Evolutionary conservation across 805 yeast species (phyloP), one percentile per base, ranked within the genome.

Genomic region (Zygosaccharomyces lentus): DNA sequence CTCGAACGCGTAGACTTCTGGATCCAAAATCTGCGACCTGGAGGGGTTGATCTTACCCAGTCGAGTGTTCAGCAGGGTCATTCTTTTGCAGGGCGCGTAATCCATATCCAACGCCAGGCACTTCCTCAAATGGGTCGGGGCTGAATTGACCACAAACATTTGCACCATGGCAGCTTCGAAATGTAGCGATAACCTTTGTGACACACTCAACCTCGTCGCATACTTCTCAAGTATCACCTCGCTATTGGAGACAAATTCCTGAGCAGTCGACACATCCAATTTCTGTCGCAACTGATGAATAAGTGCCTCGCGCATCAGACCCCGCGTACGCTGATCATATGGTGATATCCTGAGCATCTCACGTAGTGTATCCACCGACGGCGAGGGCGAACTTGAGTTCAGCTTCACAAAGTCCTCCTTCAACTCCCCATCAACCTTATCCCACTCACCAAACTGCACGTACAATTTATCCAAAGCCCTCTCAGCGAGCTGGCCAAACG

Each of bases 81-180:
- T 57, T 13, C 59, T 66, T 25, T 81, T 78, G 63, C 96, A 88
- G 2, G 65, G 67, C 23, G 67, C 67, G 52, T 74, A 76, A 51
- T 87, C 96, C 64, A 87, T 85, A 63, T 91, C 91, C 36, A 79
- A 74, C 45, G 84, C 80, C 40, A 91, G 68, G 61, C 97, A 89
- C 51, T 76, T 80, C 53, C 82, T 77, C 21, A 82, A 70, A 32
- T 73, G 70, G 21, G 72, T 71, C 12, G 77, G 77, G 48, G 74
- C 78, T 34, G 79, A 78, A 31, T 71, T 68, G 32, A 80, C 70
- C 6, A 80, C 75, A 54, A 73, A 81, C 41, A 76, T 64, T 46
- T 76, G 76, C 16, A 78, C 61, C 1, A 65, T 57, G 1, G 74
- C 54, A 9, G 66, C 53, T 5, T 55, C 49, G 43, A 61, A 54